These are phyloP conservation scores for Juncus inflexus DNA, from an alignment of 176 grass and related monocot species.

Conservation along the genomic window DNA sequence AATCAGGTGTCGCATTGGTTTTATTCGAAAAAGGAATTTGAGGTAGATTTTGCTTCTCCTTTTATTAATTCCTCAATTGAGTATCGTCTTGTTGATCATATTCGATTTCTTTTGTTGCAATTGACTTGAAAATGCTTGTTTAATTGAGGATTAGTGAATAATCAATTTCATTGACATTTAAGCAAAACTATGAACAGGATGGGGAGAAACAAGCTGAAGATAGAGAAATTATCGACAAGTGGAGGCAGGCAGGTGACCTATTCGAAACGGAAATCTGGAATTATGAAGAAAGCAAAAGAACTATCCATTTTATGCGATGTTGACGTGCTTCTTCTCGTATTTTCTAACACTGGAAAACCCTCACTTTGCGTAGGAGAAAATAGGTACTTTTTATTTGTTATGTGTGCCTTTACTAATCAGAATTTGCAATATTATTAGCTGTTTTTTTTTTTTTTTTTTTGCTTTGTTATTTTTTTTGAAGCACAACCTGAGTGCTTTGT, in stretches of 20 bases:
- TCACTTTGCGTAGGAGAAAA: conserved; percentile 31
- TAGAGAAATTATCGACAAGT: conserved; percentile 28
- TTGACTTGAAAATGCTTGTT: too few relatives aligned
- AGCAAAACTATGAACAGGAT: conserved; percentile 5
- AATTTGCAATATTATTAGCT: too few relatives aligned
- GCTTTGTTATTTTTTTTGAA: too few relatives aligned
- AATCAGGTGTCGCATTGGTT: too few relatives aligned
- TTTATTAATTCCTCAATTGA: too few relatives aligned
- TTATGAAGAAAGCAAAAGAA: conserved; percentile 39
- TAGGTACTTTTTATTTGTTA: conserved; percentile 17
- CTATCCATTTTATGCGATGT: conserved; percentile 41
- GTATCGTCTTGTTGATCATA: too few relatives aligned
- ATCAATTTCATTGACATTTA: too few relatives aligned
- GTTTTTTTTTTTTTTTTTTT: too few relatives aligned
- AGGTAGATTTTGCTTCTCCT: too few relatives aligned
- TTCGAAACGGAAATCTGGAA: conserved; percentile 31
- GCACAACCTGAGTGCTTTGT: neutral
- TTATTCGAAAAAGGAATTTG: too few relatives aligned
- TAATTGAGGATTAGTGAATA: too few relatives aligned
- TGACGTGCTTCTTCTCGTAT: conserved; percentile 40
- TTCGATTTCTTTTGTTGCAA: too few relatives aligned
- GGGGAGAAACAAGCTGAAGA: conserved; percentile 42
- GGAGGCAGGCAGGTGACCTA: conserved; percentile 37
- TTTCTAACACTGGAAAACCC: conserved; percentile 33
- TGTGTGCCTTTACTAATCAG: neutral